Base-by-base conservation (phyloP, 176 grass and related monocot species). In the Oryza glumipatula region DNA sequence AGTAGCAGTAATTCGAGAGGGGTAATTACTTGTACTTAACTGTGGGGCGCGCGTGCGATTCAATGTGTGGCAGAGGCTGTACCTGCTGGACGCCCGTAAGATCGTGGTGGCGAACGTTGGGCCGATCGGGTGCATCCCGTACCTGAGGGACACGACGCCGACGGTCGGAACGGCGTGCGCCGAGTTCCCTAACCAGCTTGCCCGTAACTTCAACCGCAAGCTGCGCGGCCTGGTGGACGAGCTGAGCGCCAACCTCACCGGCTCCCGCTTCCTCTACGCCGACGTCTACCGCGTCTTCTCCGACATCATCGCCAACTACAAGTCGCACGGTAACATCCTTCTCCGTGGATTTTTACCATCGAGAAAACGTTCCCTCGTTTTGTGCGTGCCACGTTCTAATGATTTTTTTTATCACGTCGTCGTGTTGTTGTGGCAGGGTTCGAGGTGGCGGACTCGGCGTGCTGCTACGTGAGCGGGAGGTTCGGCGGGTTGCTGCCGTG, bases 51-150 rank as follows among this genome's bases (percentile, higher is more conserved):
- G 5, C 4, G 78, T 61, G 33, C n/a, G 16, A 73, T 49, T 60
- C 39, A 41, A 41, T 41, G 39, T 39, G 22, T 56, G 36, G 73
- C 79, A 94, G 94, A 90, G 94, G 84, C 88, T 97, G 26, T 94
- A 97, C 79, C 74, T 86, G 39, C 65, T 97, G 74, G 94, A 90
- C 60, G 94, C 92, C 24, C 90, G 90, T 7, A 97, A 97, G 83
- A 80, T 97, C 52, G 85, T 97, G 70, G 94, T 92, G 67, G 83
- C 46, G 48, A 94, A 92, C 78, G 94, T 94, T 21, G 94, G 94
- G 4, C 92, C 94, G 7, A 94, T 97, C 35, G 94, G 94, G 33
- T 97, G 94, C 83, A 94, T 92, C 77, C 94, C 94, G 67, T 94
- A 89, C 90, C 56, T 87, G 80, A 87, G 90, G 83, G 94, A 97